Evolutionary conservation across 75 land plant genomes (phyloP).

Genomic region (Selaginella tamariscina): DNA sequence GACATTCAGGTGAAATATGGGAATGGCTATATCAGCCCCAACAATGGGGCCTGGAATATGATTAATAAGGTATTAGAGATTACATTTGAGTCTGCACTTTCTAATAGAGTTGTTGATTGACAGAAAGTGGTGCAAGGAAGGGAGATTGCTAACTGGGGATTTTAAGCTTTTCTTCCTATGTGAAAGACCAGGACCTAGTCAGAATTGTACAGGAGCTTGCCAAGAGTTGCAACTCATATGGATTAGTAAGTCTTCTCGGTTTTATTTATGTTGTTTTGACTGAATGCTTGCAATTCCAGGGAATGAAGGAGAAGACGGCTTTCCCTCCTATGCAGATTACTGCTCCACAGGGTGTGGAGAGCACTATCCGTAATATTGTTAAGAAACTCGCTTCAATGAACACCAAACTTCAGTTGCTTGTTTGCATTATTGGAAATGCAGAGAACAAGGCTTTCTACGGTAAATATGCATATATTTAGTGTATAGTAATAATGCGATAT

Average conservation of each 20-base stretch:
- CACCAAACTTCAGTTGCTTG: slow-evolving; percentile 13
- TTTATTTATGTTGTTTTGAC: neutral
- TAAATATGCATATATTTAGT: neutral
- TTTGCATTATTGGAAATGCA: slow-evolving; percentile 19
- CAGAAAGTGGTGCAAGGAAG: slow-evolving; percentile 17
- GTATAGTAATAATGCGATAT: neutral
- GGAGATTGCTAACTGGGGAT: slow-evolving; percentile 8
- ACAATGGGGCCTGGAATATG: slow-evolving; percentile 16
- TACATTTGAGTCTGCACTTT: neutral
- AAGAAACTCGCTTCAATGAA: neutral
- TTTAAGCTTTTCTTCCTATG: slow-evolving; percentile 7
- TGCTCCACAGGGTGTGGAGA: neutral
- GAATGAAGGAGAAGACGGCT: neutral
- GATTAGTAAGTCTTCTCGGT: slow-evolving; percentile 12
- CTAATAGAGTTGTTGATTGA: neutral
- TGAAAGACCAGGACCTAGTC: neutral
- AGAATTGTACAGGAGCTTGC: slow-evolving; percentile 2
- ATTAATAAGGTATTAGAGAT: neutral
- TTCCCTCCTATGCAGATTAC: neutral
- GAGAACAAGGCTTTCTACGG: slow-evolving; percentile 20
- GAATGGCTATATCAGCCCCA: neutral
- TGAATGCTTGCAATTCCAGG: neutral
- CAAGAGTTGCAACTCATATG: slow-evolving; percentile 12
- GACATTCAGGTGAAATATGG: neutral
- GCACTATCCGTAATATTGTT: neutral